phyloP scores from a whole-genome alignment of 768 basidiomycete species.

The Hemileccinum impolitum region DNA sequence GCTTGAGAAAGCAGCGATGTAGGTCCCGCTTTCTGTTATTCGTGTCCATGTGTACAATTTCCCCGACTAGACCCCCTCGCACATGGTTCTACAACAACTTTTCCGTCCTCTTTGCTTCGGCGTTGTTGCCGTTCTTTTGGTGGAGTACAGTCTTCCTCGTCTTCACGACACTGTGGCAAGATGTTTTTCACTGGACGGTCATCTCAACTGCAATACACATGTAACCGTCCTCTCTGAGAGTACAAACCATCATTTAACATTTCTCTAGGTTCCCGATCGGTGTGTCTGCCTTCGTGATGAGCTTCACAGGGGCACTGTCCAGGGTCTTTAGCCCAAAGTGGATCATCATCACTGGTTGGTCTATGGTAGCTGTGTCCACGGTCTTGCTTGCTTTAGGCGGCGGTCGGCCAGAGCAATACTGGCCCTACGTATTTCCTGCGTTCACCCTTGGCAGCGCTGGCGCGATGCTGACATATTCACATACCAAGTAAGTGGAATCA shows the following conservation, averaged over 20 bases:
- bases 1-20: slow-evolving; percentile 41
- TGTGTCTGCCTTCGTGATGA: slow-evolving; percentile 33
- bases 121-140: slow-evolving; percentile 42
- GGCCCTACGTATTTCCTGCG: slow-evolving; percentile 47
- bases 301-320: slow-evolving; percentile 39
- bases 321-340: slow-evolving; percentile 40
- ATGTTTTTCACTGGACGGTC: slow-evolving; percentile 40
- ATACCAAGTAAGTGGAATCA: slow-evolving; percentile 42
- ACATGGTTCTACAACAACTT: slow-evolving; percentile 44
- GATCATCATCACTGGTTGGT: slow-evolving; percentile 42
- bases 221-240: slow-evolving; percentile 23
- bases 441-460: slow-evolving; percentile 48
- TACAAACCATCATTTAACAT: background rate
- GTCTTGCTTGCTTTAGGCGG: slow-evolving; percentile 42
- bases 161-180: slow-evolving; percentile 40
- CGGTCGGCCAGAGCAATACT: slow-evolving; percentile 41
- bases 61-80: slow-evolving; percentile 35
- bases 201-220: slow-evolving; percentile 40
- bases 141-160: slow-evolving; percentile 35
- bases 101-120: slow-evolving; percentile 34
- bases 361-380: slow-evolving; percentile 37
- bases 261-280: slow-evolving; percentile 40
- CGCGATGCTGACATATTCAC: slow-evolving; percentile 42
- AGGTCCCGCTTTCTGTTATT: slow-evolving; percentile 9
- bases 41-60: background rate